Evolutionary conservation across 31 red algal genomes (phyloP), one percentile per base, ranked within the genome.

Genomic region (Asparagopsis taxiformis): DNA sequence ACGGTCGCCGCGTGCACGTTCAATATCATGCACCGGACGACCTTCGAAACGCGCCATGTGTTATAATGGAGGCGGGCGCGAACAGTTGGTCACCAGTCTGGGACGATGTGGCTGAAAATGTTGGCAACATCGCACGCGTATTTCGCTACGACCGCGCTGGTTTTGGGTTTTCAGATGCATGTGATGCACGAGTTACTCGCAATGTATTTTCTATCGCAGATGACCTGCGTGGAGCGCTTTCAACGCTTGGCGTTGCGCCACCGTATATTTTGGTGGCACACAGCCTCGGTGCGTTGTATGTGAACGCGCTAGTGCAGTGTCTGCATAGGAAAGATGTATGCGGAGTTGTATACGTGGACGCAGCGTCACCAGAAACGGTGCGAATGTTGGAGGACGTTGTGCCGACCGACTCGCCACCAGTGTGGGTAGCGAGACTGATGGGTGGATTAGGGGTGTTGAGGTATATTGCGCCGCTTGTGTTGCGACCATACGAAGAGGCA

Each of bases 71-170:
- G 64, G 77, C 77, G 13, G 77, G 77, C 33, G 62, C 77, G 8
- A 81, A 81, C 53, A 46, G 46, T 2, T 81, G 77, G 77, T 81
- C 77, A 10, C 58, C 68, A 25, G 50, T 84, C 10, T 84, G 79
- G 79, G 79, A 60, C 17, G 55, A 54, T 5, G 79, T 84, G 26
- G 67, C 68, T 5, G n/a, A 9, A 20, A 26, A 31, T 3, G 1
- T 84, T 1, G 58, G 44, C 17, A 2, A 17, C 10, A 15, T 72
- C 26, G 59, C 79, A n/a, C 54, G 79, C 22, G 79, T 74, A 25
- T 55, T 84, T 26, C 66, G 79, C 35, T 84, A 84, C 68, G 79
- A 84, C 57, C 66, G 79, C n/a, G 66, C 68, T 16, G 79, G 79
- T 0, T 82, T 62, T 31, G 66, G 66, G 3, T 70, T 70, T 37